Percentiles rank a stretch among this genome's conserved stretches.
Conservation (phyloP, 495 filamentous ascomycete genomes). For the Penicillium angulare region DNA sequence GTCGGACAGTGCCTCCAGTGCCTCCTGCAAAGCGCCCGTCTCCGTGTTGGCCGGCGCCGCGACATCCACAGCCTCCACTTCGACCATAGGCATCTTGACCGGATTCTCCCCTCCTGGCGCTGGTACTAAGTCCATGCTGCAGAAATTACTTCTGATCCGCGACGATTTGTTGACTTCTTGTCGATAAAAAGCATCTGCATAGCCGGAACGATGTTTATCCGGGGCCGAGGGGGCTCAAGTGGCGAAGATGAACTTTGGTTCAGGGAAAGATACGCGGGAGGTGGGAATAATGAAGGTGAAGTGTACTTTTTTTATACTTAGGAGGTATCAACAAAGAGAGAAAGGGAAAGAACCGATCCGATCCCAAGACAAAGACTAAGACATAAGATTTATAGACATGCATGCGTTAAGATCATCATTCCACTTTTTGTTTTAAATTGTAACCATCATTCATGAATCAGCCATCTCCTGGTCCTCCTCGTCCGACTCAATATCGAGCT, state of each 20-base stretch:
- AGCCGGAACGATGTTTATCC: conserved; percentile 38
- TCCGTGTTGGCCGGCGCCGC: conserved; percentile 26
- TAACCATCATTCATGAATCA: conserved; percentile 34
- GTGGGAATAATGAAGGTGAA: neutral
- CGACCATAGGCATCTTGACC: conserved; percentile 45
- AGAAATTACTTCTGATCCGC: conserved; percentile 33
- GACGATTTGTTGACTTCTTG: conserved; percentile 34
- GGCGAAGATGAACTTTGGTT: conserved; percentile 14
- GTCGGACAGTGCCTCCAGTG: conserved; percentile 34
- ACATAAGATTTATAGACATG: neutral
- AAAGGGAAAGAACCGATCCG: conserved; percentile 13
- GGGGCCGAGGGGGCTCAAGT: conserved; percentile 22
- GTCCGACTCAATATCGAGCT: conserved; percentile 42
- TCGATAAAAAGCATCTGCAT: conserved; percentile 30
- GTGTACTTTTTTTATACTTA: conserved; percentile 13
- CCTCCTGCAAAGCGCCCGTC: conserved; percentile 24
- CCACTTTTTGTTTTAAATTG: conserved; percentile 18
- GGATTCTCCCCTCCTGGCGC: conserved; percentile 37
- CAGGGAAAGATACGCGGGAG: neutral
- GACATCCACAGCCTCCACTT: conserved; percentile 44
- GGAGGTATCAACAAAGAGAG: conserved; percentile 36
- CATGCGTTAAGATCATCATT: conserved; percentile 1
- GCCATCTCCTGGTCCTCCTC: conserved; percentile 49
- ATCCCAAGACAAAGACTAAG: neutral
- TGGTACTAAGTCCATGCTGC: conserved; percentile 46